A percentile compares a stretch with the other conserved stretches of the same genome.
These are phyloP conservation scores for Tuber aestivum DNA, from an alignment of 495 filamentous ascomycete genomes.

Conservation along the genomic window DNA sequence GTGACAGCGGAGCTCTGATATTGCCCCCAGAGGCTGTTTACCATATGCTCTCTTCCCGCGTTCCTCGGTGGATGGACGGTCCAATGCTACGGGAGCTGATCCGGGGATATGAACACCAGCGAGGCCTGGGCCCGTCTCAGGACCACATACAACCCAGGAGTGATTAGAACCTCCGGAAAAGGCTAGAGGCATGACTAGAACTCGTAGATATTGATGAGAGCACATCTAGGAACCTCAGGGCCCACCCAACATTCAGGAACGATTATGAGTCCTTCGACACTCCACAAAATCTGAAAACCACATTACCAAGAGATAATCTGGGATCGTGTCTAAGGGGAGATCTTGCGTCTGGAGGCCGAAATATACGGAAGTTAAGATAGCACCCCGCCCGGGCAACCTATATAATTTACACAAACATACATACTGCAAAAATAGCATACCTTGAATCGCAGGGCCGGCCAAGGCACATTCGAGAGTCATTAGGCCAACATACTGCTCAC, in stretches of 20 bases:
- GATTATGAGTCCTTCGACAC: background rate
- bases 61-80: background rate
- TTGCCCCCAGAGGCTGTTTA: background rate
- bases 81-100: background rate
- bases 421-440: background rate
- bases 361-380: background rate
- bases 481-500: background rate
- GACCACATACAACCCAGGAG: background rate
- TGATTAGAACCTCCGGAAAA: background rate
- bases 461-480: background rate
- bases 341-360: background rate
- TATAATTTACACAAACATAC: background rate
- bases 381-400: background rate
- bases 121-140: background rate
- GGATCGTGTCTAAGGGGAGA: background rate
- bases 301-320: background rate
- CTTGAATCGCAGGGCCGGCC: background rate
- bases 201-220: background rate
- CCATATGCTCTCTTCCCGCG: background rate
- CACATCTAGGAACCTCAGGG: background rate
- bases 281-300: background rate
- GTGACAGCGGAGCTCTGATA: background rate
- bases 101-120: background rate
- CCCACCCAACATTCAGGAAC: background rate
- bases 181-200: background rate